A percentile compares a stretch with the other conserved stretches of the same genome.
phyloP scores from a whole-genome alignment of 164 flowering plant species.

The Vitis rupestris region DNA sequence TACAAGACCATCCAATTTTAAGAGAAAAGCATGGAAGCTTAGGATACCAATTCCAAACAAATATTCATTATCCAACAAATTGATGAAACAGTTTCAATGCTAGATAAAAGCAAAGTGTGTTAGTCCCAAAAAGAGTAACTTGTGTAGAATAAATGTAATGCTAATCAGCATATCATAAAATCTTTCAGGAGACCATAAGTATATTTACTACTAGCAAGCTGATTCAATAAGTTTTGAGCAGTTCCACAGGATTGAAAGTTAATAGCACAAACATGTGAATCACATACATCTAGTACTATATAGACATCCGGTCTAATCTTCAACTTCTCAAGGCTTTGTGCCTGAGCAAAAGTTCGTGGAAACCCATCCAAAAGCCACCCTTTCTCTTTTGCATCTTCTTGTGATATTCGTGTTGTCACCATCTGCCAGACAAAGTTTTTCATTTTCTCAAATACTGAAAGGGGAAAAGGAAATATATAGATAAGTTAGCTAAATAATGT shows the following conservation, averaged over 20 bases:
- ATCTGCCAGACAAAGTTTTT: constrained; percentile 47
- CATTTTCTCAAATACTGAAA: neutral
- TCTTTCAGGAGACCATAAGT: too few relatives aligned
- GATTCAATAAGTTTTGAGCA: neutral
- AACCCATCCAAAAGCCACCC: constrained; percentile 99
- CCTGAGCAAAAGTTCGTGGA: constrained; percentile 76
- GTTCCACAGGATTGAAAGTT: neutral
- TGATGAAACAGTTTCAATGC: neutral
- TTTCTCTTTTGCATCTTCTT: constrained; percentile 67
- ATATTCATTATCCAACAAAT: neutral
- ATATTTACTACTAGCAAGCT: neutral
- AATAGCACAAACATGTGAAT: constrained; percentile 1
- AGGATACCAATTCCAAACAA: neutral
- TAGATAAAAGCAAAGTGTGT: neutral
- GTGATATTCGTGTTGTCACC: constrained; percentile 72
- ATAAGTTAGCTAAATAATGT: neutral
- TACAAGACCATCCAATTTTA: neutral
- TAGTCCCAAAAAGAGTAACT: neutral
- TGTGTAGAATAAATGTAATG: neutral
- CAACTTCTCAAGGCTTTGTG: constrained; percentile 68
- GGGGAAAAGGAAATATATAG: neutral
- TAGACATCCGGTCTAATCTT: constrained; percentile 75
- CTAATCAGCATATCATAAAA: too few relatives aligned
- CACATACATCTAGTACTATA: constrained; percentile 70
- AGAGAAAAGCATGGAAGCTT: neutral